Evolutionary conservation across 2,329 filamentous ascomycete genomes (phyloP), one percentile per base, ranked within the genome.

Genomic region (Neofusicoccum ribis): DNA sequence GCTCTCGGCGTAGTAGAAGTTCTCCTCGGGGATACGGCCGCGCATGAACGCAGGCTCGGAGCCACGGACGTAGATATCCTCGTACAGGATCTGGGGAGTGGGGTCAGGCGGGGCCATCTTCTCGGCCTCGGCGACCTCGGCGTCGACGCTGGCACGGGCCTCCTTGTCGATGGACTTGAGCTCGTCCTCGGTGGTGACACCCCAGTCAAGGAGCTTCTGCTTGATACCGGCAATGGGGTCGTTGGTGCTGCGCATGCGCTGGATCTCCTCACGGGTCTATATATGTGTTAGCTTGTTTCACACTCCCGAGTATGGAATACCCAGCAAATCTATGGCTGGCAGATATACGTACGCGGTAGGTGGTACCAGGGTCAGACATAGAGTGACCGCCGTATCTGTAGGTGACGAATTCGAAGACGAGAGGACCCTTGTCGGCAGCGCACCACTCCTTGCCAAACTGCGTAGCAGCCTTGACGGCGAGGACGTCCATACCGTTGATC

Each of bases 311-410:
- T 31, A 31, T 31, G 27, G 27, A 31, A 31, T 31, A 31, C 27
- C 27, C 27, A 31, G 27, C 27, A 31, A 31, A 5, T 31, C 6
- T 31, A 7, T 31, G 6, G 27, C 27, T 31, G 1, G 27, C 6
- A 31, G 27, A 31, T 31, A 31, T 5, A 69, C 77, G 71, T 72
- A 79, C 77, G 81, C 93, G 91, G 90, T 99, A 99, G 74, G 95
- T 98, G 80, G 95, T 99, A 80, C 95, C 95, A 67, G 95, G 95
- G 81, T 99, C 95, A 77, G 94, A 98, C 95, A 99, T 99, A 83
- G 93, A 97, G 89, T 99, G 95, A 72, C 95, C 95, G 79, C 95
- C 95, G 81, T 99, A 99, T 76, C 95, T 89, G 90, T 99, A 99
- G 74, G 95, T 99, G 77, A 99, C 93, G 81, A 97, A 99, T 85